Evolutionary conservation across 106 monocot species (phyloP).

Genomic region (Cymbidium sinense): DNA sequence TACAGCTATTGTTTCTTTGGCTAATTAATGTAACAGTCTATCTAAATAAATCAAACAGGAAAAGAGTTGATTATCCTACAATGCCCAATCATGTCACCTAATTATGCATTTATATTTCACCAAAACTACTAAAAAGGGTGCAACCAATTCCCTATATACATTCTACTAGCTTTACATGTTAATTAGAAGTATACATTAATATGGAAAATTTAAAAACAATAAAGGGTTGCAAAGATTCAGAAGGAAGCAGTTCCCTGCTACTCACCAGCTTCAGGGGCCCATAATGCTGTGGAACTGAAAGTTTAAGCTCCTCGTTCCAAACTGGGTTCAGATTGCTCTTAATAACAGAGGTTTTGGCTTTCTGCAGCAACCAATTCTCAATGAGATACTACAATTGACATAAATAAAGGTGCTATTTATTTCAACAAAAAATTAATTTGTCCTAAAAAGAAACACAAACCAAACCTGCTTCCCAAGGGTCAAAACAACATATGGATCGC

Average conservation of each 20-base stretch:
- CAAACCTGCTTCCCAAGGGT: constrained; percentile 57
- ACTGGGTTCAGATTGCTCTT: constrained; percentile 81
- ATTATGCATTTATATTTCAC: background rate
- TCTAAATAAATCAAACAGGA: background rate
- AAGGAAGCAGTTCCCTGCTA: background rate
- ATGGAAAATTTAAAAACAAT: background rate
- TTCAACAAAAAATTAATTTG: background rate
- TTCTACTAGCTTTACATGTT: background rate
- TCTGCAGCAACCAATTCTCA: constrained; percentile 36
- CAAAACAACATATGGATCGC: constrained; percentile 82
- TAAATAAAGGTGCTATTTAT: background rate
- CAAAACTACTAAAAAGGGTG: background rate
- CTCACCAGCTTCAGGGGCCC: constrained; percentile 78
- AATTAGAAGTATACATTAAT: background rate
- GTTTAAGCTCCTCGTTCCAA: constrained; percentile 81
- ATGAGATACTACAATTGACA: background rate
- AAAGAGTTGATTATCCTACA: background rate
- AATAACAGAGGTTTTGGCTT: constrained; percentile 55
- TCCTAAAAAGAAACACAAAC: background rate
- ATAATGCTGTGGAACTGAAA: constrained; percentile 68
- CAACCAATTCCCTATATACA: background rate
- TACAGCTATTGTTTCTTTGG: background rate
- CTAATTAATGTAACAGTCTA: background rate
- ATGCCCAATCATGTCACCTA: background rate
- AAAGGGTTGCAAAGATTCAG: background rate